A percentile compares a stretch with the other conserved stretches of the same genome.
These are phyloP conservation scores for Phytophthora quininea DNA, from an alignment of 352 stramenopile species.

Conservation along the genomic window DNA sequence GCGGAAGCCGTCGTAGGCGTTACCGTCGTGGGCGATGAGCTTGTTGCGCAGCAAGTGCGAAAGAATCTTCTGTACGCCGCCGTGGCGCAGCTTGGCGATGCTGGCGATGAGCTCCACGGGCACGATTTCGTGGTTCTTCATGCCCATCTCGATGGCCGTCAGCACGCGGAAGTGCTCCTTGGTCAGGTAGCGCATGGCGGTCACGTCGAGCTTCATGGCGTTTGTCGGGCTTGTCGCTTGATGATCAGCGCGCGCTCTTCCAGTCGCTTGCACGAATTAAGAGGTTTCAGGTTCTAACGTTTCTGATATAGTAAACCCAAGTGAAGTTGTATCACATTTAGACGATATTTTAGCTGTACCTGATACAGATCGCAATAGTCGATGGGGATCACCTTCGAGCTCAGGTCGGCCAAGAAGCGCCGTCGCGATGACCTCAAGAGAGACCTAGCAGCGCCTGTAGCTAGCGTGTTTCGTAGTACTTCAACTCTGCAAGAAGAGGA, in stretches of 20 bases:
- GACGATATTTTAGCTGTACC: too few species aligned
- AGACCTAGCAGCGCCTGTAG: background rate
- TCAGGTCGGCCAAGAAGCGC: conserved; percentile 42
- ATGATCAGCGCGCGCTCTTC: conserved; percentile 23
- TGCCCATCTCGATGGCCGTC: conserved; percentile 98
- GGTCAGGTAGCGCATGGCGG: conserved; percentile 93
- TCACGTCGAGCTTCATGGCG: conserved; percentile 94
- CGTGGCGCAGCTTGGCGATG: conserved; percentile 97
- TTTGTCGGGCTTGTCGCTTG: conserved; percentile 12
- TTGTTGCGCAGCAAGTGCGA: conserved; percentile 97
- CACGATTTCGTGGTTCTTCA: conserved; percentile 99
- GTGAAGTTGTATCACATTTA: too few species aligned
- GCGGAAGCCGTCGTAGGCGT: conserved; percentile 97
- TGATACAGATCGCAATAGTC: too few species aligned
- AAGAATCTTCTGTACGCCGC: conserved; percentile 98
- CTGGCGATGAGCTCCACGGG: conserved; percentile 96
- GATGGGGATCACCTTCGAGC: conserved; percentile 31
- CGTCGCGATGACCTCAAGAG: conserved; percentile 15
- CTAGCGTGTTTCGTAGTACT: conserved; percentile 14
- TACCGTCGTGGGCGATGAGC: conserved; percentile 97
- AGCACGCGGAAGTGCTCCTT: conserved; percentile 98
- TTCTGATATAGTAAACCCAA: too few species aligned
- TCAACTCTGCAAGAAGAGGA: conserved; percentile 10
- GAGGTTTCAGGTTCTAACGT: too few species aligned
- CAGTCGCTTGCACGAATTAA: background rate